Evolutionary conservation across 2,329 filamentous ascomycete species (phyloP).

Genomic region (Mycosphaerella sp.): DNA sequence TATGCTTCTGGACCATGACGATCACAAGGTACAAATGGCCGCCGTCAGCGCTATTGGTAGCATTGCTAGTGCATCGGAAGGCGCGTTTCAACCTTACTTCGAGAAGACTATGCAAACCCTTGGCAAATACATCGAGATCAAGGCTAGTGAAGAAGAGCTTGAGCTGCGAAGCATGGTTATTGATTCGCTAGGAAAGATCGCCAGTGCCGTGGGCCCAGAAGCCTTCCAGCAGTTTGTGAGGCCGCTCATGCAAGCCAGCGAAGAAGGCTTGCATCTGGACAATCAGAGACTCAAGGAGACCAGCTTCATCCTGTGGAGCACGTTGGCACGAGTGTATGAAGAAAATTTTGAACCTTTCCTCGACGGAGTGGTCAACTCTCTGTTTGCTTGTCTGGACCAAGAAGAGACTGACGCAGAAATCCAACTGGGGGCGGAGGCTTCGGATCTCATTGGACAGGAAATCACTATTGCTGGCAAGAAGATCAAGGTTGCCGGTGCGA

Average conservation of each 20-base stretch:
- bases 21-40: constrained; percentile 83
- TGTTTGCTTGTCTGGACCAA: constrained; percentile 81
- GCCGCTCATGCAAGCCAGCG: constrained; percentile 84
- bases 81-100: constrained; percentile 85
- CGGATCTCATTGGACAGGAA: constrained; percentile 68
- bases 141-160: constrained; percentile 83
- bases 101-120: constrained; percentile 84
- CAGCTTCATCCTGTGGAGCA: constrained; percentile 95
- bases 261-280: constrained; percentile 81
- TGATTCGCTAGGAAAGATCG: constrained; percentile 90
- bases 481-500: constrained; percentile 66
- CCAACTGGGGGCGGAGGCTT: constrained; percentile 65
- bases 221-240: constrained; percentile 87
- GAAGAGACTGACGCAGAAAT: constrained; percentile 78
- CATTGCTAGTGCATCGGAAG: constrained; percentile 77
- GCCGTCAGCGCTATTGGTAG: constrained; percentile 86
- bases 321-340: constrained; percentile 87
- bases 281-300: constrained; percentile 91
- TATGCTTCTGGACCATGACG: constrained; percentile 73
- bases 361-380: constrained; percentile 67
- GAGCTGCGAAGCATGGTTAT: constrained; percentile 83
- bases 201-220: constrained; percentile 75
- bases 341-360: constrained; percentile 76
- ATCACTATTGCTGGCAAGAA: constrained; percentile 77
- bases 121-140: constrained; percentile 74